phyloP scores from a whole-genome alignment of 1,139 yeast genomes.

The Debaryomycetaceae sp. region DNA sequence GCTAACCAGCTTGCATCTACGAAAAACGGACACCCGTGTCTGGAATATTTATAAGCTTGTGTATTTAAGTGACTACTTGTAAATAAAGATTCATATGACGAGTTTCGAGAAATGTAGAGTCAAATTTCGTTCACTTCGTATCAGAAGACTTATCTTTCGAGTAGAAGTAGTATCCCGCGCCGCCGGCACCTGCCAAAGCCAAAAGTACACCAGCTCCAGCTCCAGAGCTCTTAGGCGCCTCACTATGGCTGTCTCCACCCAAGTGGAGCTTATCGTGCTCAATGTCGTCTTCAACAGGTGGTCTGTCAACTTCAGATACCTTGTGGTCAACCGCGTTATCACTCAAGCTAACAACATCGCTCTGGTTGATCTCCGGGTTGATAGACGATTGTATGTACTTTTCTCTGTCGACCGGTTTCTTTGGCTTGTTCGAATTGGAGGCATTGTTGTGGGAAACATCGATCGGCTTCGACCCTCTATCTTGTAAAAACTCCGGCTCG shows the following conservation, averaged over 20 bases:
- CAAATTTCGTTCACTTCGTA: background rate
- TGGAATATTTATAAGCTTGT: background rate
- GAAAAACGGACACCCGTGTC: background rate
- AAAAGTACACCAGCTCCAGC: slow-evolving; percentile 11
- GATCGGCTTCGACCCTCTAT: slow-evolving; percentile 30
- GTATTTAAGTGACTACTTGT: background rate
- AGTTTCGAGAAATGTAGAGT: background rate
- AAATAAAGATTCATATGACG: background rate
- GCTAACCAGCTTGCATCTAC: background rate
- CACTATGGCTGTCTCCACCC: slow-evolving; percentile 10
- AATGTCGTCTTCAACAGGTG: slow-evolving; percentile 37
- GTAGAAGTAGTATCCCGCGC: slow-evolving; percentile 18
- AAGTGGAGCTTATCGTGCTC: slow-evolving; percentile 33
- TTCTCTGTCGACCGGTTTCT: slow-evolving; percentile 39
- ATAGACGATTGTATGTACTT: slow-evolving; percentile 41
- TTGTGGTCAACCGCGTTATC: slow-evolving; percentile 38
- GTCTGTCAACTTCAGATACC: slow-evolving; percentile 24
- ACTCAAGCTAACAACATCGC: slow-evolving; percentile 37
- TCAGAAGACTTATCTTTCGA: background rate
- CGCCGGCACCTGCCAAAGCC: slow-evolving; percentile 20
- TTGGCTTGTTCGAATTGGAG: slow-evolving; percentile 7
- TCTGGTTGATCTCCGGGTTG: slow-evolving; percentile 40
- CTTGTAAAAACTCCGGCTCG: slow-evolving; percentile 41
- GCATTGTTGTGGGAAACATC: slow-evolving; percentile 10
- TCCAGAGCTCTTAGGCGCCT: slow-evolving; percentile 1